Percentiles rank a stretch among this genome's conserved stretches.
These are phyloP conservation scores for Metrosideros polymorpha DNA, from an alignment of 441 rosid species.

Conservation along the genomic window DNA sequence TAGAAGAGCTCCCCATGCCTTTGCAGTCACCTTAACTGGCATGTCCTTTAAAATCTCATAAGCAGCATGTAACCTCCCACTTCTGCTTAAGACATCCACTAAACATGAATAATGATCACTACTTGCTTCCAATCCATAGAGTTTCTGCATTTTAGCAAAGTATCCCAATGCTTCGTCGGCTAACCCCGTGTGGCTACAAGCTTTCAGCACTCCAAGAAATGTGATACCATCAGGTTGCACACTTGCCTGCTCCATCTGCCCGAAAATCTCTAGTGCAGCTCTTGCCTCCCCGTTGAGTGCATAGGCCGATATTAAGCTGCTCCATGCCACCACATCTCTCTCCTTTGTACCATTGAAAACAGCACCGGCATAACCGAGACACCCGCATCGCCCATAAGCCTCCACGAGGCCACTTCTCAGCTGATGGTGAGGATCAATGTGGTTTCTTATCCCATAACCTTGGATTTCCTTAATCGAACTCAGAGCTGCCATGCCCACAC, in stretches of 20 bases:
- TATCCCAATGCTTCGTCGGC: slow-evolving; percentile 43
- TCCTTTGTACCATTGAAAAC: slow-evolving; percentile 25
- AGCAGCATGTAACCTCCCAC: slow-evolving; percentile 50
- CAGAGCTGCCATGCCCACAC: slow-evolving; percentile 24
- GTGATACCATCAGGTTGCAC: slow-evolving; percentile 46
- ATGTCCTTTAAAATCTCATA: slow-evolving; percentile 37
- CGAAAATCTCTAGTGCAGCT: slow-evolving; percentile 33
- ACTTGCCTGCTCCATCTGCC: slow-evolving; percentile 39
- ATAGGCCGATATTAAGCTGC: slow-evolving; percentile 53
- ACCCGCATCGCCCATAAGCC: slow-evolving; percentile 48
- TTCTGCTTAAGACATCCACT: slow-evolving; percentile 53
- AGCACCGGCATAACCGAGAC: slow-evolving; percentile 20
- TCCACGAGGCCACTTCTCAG: slow-evolving; percentile 48
- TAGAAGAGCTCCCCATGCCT: slow-evolving; percentile 64
- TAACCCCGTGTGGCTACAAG: slow-evolving; percentile 59
- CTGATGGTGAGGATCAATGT: slow-evolving; percentile 35
- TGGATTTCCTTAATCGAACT: slow-evolving; percentile 43
- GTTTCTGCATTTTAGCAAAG: slow-evolving; percentile 30
- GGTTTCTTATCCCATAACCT: slow-evolving; percentile 33
- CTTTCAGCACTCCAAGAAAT: slow-evolving; percentile 47
- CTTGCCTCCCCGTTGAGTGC: slow-evolving; percentile 51
- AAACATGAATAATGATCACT: slow-evolving; percentile 58
- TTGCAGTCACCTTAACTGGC: slow-evolving; percentile 46
- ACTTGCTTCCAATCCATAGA: slow-evolving; percentile 34
- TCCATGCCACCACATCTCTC: slow-evolving; percentile 59